A percentile compares a stretch with the other conserved stretches of the same genome.
phyloP scores from a whole-genome alignment of 345 rosid species.

The Physaria fendleri region DNA sequence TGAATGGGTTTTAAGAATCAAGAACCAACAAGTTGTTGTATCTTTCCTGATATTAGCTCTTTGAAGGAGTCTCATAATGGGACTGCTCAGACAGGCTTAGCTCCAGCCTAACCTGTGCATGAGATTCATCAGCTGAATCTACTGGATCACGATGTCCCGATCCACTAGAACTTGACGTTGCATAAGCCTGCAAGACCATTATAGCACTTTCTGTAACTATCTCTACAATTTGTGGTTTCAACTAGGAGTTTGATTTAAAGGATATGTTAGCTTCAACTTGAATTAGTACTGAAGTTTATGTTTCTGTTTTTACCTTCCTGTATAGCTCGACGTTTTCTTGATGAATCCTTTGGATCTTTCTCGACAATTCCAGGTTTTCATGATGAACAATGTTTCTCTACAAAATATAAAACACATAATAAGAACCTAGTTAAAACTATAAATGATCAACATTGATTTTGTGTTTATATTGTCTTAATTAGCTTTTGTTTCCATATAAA shows the following conservation, averaged over 20 bases:
- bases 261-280: not conserved
- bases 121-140: constrained; percentile 25
- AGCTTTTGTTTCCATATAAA: not conserved
- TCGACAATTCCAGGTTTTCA: constrained; percentile 49
- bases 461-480: not conserved
- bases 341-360: constrained; percentile 36
- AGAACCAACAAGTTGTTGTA: constrained; percentile 6
- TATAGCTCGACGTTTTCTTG: constrained; percentile 50
- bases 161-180: constrained; percentile 25
- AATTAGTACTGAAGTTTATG: not conserved
- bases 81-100: constrained; percentile 40
- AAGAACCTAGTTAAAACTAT: not conserved
- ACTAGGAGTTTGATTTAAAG: not conserved
- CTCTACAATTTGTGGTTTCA: not conserved
- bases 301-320: constrained; percentile 41
- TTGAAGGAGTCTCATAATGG: constrained; percentile 7
- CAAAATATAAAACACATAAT: constrained; percentile 1
- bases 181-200: constrained; percentile 41
- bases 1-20: not conserved
- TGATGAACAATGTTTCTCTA: constrained; percentile 52
- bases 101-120: constrained; percentile 38
- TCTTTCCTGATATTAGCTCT: constrained; percentile 11
- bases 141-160: constrained; percentile 20
- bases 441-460: not conserved
- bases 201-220: constrained; percentile 1